Evolutionary conservation across 495 filamentous ascomycete genomes (phyloP).

Genomic region (Penicillium ochrochloron): DNA sequence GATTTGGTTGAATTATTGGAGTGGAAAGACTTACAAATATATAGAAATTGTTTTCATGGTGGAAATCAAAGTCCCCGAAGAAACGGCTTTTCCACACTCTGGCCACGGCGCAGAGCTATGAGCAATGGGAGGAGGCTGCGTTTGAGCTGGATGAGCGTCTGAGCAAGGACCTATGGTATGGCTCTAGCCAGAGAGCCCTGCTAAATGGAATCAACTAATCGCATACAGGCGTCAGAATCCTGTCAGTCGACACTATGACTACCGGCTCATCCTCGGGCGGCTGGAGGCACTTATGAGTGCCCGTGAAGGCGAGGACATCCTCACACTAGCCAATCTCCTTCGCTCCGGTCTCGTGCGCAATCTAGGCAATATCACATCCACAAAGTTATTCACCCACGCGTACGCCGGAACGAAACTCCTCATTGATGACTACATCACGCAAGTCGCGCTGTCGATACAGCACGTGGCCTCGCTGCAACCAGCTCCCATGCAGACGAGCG

Average conservation of each 20-base stretch:
- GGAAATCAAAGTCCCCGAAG: constrained; percentile 44
- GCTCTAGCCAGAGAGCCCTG: not conserved
- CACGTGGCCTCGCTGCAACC: constrained; percentile 78
- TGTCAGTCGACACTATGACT: constrained; percentile 84
- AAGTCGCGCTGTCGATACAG: constrained; percentile 77
- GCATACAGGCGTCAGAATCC: constrained; percentile 73
- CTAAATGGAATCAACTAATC: constrained; percentile 6
- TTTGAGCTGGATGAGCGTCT: constrained; percentile 77
- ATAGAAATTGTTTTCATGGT: constrained; percentile 47
- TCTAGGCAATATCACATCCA: constrained; percentile 84
- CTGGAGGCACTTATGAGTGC: constrained; percentile 72
- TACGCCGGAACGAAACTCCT: constrained; percentile 89
- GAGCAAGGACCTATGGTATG: constrained; percentile 80
- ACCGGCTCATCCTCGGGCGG: constrained; percentile 80
- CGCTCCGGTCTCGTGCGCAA: constrained; percentile 89
- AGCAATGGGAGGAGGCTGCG: constrained; percentile 84
- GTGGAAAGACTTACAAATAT: not conserved
- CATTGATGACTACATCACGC: constrained; percentile 89
- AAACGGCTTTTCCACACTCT: constrained; percentile 48
- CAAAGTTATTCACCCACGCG: constrained; percentile 81
- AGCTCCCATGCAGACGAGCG: constrained; percentile 53
- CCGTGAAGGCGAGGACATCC: constrained; percentile 75
- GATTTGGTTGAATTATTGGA: not conserved
- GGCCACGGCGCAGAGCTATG: constrained; percentile 67
- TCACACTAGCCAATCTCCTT: constrained; percentile 75